Evolutionary conservation across 208 protist genomes (phyloP), one percentile per base, ranked within the genome.

Genomic region (Trypanosoma congolense): DNA sequence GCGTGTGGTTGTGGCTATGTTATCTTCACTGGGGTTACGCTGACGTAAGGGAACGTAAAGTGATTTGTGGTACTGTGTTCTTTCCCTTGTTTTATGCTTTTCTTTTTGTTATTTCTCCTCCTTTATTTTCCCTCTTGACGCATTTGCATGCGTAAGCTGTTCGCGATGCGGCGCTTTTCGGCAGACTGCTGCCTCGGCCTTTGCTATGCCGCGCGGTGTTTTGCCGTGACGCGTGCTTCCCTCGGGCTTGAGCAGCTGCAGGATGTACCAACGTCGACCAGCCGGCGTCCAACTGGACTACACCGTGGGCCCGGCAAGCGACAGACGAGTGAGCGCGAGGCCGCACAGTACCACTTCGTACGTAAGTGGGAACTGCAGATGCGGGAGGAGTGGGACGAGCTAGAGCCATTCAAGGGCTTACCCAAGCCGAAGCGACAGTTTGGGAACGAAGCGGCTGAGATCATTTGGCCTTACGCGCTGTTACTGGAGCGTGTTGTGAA

Each of bases 381-480:
- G 83, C 78, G 72, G 1, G 84, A 92, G 40, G 64, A 43, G 18
- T 95, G 88, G 85, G 85, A 95, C 58, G 77, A 72, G 33, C 71
- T 83, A 0, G 84, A 95, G 73, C 70, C 84, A 1, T 95, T 95
- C 73, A 90, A 90, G 47, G 82, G 82, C 9, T 71, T 95, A 16
- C 83, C 88, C 12, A 92, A 93, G 65, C 88, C 88, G 14, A 95
- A 95, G 63, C 49, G 61, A 42, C 80, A 88, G 61, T 87, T 92
- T 33, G 88, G 88, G 10, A 95, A 95, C 64, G 88, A 95, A 70
- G 88, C 88, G 29, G 75, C 77, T 5, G 84, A 95, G 62, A 68
- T 95, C 6, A 70, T 93, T 50, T 95, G 88, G 85, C 88, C 88
- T 14, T 95, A 95, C 64, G 78, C 83, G 8, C 18, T 92, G 18